Conservation (phyloP, 2,329 filamentous ascomycete genomes). For the Drechslerella stenobrocha region DNA sequence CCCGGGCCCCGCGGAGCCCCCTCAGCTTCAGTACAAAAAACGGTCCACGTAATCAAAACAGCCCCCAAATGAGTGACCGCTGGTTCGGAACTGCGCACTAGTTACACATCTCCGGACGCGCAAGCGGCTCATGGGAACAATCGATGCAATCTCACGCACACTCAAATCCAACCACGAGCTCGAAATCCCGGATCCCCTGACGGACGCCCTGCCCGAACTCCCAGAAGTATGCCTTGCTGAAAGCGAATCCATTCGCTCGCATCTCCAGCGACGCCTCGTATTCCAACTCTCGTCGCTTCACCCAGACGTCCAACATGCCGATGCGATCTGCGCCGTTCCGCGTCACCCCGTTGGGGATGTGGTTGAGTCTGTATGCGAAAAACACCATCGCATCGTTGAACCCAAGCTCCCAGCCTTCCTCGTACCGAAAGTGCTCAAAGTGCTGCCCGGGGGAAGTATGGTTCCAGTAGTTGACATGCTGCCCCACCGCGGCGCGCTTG, state of each 20-base stretch:
- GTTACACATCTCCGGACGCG: too few relatives aligned
- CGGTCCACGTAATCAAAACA: too few relatives aligned
- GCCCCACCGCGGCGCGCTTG: constrained; percentile 55
- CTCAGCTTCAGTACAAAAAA: too few relatives aligned
- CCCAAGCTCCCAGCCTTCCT: constrained; percentile 63
- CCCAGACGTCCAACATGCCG: constrained; percentile 64
- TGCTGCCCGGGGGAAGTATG: constrained; percentile 57
- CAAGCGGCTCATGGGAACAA: too few relatives aligned
- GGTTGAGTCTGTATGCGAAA: constrained; percentile 54
- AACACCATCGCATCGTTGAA: constrained; percentile 63
- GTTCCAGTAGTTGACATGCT: constrained; percentile 62
- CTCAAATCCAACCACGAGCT: constrained; percentile 30
- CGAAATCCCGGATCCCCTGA: constrained; percentile 58
- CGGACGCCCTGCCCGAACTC: constrained; percentile 61
- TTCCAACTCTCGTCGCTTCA: constrained; percentile 62
- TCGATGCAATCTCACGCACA: too few relatives aligned
- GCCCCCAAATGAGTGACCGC: too few relatives aligned
- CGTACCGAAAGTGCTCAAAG: constrained; percentile 62
- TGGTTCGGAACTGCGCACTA: too few relatives aligned
- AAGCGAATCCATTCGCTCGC: constrained; percentile 46
- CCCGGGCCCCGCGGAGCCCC: too few relatives aligned
- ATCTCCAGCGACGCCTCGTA: constrained; percentile 57
- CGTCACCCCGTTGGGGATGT: constrained; percentile 55
- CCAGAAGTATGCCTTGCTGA: constrained; percentile 56
- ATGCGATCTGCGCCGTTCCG: constrained; percentile 60